phyloP scores from a whole-genome alignment of 2,329 filamentous ascomycete species.

The Penicillium sp. region DNA sequence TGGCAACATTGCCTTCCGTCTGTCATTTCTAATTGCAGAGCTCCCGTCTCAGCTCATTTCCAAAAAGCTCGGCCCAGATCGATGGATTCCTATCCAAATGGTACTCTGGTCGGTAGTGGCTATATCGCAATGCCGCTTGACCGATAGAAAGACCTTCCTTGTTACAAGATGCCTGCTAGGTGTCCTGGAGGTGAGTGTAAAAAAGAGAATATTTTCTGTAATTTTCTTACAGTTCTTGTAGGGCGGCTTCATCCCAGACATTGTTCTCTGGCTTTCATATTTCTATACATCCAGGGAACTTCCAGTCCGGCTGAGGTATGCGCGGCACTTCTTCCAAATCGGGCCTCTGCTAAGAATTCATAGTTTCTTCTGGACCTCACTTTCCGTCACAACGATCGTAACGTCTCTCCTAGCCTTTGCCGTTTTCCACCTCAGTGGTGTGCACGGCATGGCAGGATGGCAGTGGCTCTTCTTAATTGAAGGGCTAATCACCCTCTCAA shows the following conservation, averaged over 20 bases:
- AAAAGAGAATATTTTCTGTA: not conserved
- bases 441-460: constrained; percentile 42
- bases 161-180: constrained; percentile 49
- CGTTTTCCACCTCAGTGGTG: constrained; percentile 40
- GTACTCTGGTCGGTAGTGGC: constrained; percentile 57
- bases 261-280: constrained; percentile 60
- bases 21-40: constrained; percentile 59
- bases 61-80: constrained; percentile 59
- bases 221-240: constrained; percentile 19
- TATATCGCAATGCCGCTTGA: constrained; percentile 49
- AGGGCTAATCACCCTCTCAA: constrained; percentile 56
- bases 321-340: not conserved
- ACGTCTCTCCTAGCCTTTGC: constrained; percentile 42
- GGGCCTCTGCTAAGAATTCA: not conserved
- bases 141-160: constrained; percentile 44
- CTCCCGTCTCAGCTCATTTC: constrained; percentile 62
- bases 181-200: constrained; percentile 36
- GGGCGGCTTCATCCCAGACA: constrained; percentile 66
- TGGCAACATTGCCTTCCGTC: constrained; percentile 60
- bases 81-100: constrained; percentile 62
- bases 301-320: constrained; percentile 59
- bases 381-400: constrained; percentile 44
- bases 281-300: constrained; percentile 71
- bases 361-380: constrained; percentile 69
- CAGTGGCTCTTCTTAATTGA: constrained; percentile 62